Evolutionary conservation across 2,329 filamentous ascomycete genomes (phyloP).

Genomic region (Diaporthe longicolla): DNA sequence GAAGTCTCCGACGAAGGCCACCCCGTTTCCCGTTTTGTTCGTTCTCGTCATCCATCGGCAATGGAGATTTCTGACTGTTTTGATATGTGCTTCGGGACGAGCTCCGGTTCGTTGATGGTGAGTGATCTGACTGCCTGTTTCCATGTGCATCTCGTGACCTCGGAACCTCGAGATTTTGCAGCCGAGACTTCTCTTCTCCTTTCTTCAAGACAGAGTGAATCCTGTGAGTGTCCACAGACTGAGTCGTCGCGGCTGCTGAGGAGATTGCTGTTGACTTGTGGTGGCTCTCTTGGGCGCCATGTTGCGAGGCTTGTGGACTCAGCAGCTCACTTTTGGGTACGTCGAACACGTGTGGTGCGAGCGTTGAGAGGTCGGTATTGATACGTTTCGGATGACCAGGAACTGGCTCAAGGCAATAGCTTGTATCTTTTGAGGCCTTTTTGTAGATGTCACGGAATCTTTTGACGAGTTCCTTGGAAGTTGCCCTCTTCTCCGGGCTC

Average conservation of each 20-base stretch:
- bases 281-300: too few species aligned
- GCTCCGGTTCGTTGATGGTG: background rate
- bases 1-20: background rate
- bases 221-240: too few species aligned
- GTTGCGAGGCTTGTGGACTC: background rate
- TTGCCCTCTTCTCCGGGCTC: conserved; percentile 16
- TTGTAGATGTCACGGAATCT: background rate
- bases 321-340: too few species aligned
- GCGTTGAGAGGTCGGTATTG: background rate
- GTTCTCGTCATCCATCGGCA: accelerated
- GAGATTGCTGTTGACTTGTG: too few species aligned
- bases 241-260: too few species aligned
- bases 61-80: background rate
- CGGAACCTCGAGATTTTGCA: background rate
- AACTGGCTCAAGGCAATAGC: conserved; percentile 21
- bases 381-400: background rate
- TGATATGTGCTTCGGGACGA: background rate
- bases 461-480: conserved; percentile 13
- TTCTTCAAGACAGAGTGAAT: background rate
- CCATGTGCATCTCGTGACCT: background rate
- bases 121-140: background rate
- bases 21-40: background rate
- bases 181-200: background rate
- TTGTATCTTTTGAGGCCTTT: background rate
- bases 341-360: background rate